phyloP scores from a whole-genome alignment of 2,329 filamentous ascomycete genomes.

The Paecilomyces niveus region DNA sequence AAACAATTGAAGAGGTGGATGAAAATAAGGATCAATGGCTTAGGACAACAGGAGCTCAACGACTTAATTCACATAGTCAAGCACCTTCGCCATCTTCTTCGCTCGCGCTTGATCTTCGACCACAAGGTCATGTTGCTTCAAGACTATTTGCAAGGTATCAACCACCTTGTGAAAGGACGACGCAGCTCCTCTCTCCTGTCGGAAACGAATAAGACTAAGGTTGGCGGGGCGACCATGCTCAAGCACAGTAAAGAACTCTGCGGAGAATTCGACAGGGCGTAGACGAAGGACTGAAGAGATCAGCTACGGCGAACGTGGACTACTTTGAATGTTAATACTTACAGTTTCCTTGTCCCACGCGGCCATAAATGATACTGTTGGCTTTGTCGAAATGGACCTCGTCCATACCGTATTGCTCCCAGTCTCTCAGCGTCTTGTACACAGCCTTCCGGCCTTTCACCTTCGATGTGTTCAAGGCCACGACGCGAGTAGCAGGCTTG shows the following conservation, averaged over 20 bases:
- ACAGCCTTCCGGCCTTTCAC: conserved; percentile 72
- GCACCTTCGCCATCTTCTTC: conserved; percentile 56
- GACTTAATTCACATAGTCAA: conserved; percentile 15
- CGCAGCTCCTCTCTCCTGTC: conserved; percentile 84
- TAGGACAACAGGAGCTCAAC: conserved; percentile 6
- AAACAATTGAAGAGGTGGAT: background rate
- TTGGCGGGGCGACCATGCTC: conserved; percentile 72
- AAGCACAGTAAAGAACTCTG: conserved; percentile 81
- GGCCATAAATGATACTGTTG: conserved; percentile 71
- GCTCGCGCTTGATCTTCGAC: conserved; percentile 60
- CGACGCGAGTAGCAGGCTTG: conserved; percentile 67
- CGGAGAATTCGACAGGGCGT: conserved; percentile 80
- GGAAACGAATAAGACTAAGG: conserved; percentile 76
- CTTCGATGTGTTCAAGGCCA: conserved; percentile 70
- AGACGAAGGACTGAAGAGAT: conserved; percentile 60
- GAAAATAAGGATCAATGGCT: conserved; percentile 5
- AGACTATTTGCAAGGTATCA: conserved; percentile 64
- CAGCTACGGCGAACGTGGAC: conserved; percentile 13
- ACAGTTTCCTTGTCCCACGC: conserved; percentile 73
- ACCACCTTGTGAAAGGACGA: conserved; percentile 82
- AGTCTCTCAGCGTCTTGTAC: conserved; percentile 66
- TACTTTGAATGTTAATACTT: conserved; percentile 32
- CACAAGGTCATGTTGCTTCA: conserved; percentile 58
- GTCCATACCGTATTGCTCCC: conserved; percentile 73
- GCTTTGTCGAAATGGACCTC: conserved; percentile 73